Percentiles rank a stretch among this genome's conserved stretches.
These are phyloP conservation scores for Phanerochaete sordida DNA, from an alignment of 768 basidiomycete genomes.

Conservation along the genomic window DNA sequence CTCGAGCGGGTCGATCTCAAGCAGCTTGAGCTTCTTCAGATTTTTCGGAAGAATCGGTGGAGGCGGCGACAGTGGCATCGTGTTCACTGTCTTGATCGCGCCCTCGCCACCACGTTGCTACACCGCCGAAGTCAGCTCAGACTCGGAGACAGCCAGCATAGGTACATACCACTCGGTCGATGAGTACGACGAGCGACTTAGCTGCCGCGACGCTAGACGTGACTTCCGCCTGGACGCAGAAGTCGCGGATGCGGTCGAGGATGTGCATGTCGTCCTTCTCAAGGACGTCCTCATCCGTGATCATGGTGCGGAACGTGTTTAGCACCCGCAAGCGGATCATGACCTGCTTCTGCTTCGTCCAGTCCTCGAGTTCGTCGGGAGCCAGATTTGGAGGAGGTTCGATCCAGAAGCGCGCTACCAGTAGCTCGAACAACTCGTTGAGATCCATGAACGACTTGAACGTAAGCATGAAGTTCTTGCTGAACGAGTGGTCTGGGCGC, in stretches of 20 bases:
- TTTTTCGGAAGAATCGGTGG: conserved; percentile 71
- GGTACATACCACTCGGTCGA: conserved; percentile 74
- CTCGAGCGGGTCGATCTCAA: conserved; percentile 85
- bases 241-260: conserved; percentile 78
- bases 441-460: conserved; percentile 90
- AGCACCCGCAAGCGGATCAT: conserved; percentile 85
- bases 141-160: conserved; percentile 4
- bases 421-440: conserved; percentile 76
- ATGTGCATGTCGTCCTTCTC: conserved; percentile 86
- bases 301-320: conserved; percentile 88
- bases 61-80: conserved; percentile 60
- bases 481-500: conserved; percentile 65
- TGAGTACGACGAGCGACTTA: conserved; percentile 67
- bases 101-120: conserved; percentile 52
- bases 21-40: conserved; percentile 68
- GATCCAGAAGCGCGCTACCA: conserved; percentile 79
- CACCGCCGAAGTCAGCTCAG: conserved; percentile 19
- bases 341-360: conserved; percentile 82
- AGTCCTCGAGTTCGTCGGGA: conserved; percentile 61
- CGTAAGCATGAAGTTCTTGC: conserved; percentile 89
- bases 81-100: conserved; percentile 53
- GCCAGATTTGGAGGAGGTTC: conserved; percentile 66
- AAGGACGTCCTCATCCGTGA: conserved; percentile 77
- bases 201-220: conserved; percentile 58
- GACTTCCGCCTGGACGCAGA: conserved; percentile 65